Percentiles rank a stretch among this genome's conserved stretches.
These are phyloP conservation scores for Phaeosphaeria sp. DNA, from an alignment of 2,329 filamentous ascomycete genomes.

Conservation along the genomic window DNA sequence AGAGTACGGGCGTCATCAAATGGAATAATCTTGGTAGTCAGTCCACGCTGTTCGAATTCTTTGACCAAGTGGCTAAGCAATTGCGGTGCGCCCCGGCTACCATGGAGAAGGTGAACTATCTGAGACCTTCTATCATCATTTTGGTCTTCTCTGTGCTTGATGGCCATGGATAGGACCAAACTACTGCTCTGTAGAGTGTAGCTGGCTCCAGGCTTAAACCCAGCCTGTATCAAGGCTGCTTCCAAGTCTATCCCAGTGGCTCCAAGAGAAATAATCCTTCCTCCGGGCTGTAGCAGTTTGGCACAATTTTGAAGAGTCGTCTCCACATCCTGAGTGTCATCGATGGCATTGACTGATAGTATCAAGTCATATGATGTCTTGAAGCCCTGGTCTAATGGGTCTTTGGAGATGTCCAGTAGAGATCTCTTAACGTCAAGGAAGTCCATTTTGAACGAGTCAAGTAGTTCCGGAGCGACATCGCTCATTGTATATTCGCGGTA, in stretches of 20 bases:
- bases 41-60: slow-evolving; percentile 2
- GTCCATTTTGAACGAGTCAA: neutral
- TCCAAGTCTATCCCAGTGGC: neutral
- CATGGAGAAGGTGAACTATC: slow-evolving; percentile 1
- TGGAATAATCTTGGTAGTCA: neutral
- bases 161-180: neutral
- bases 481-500: slow-evolving; percentile 26
- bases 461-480: slow-evolving; percentile 11
- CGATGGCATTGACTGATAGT: neutral
- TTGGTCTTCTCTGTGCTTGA: neutral
- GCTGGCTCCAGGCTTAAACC: neutral
- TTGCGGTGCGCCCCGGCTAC: neutral
- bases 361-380: slow-evolving; percentile 24
- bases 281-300: neutral
- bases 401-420: slow-evolving; percentile 20
- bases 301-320: neutral
- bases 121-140: neutral
- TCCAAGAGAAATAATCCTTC: neutral
- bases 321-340: neutral
- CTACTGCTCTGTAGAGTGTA: neutral
- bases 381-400: slow-evolving; percentile 17
- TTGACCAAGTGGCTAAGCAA: neutral
- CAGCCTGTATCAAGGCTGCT: neutral
- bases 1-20: neutral
- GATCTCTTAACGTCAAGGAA: neutral